Percentiles rank a stretch among this genome's conserved stretches.
These are phyloP conservation scores for Rubia peregrina DNA, from an alignment of 305 asterid genomes.

Conservation along the genomic window DNA sequence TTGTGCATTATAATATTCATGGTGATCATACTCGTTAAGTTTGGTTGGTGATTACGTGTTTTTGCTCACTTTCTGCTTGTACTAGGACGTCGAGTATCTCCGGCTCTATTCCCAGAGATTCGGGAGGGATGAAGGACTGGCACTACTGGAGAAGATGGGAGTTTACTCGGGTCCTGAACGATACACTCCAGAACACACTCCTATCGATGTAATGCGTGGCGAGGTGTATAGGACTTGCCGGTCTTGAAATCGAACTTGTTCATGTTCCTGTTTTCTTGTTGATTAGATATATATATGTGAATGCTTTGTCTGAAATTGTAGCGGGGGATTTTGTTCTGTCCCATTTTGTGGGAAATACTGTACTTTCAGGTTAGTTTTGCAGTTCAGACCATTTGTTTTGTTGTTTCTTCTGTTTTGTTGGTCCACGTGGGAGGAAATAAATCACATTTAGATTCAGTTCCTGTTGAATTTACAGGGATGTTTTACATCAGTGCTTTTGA, in stretches of 20 bases:
- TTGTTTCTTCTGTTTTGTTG: not conserved
- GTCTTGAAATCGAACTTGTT: slow-evolving; percentile 22
- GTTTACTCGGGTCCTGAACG: slow-evolving; percentile 83
- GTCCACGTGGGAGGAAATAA: not conserved
- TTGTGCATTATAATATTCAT: no score
- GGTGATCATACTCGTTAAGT: not conserved
- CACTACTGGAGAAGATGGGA: slow-evolving; percentile 75
- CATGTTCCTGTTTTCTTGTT: not conserved
- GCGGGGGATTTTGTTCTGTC: not conserved
- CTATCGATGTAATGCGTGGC: slow-evolving; percentile 79
- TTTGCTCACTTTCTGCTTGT: slow-evolving; percentile 12
- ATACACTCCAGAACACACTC: slow-evolving; percentile 79
- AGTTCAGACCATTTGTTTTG: not conserved
- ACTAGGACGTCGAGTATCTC: slow-evolving; percentile 83
- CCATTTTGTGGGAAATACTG: not conserved
- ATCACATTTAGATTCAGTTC: not conserved
- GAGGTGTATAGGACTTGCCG: slow-evolving; percentile 82
- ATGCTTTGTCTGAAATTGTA: not conserved
- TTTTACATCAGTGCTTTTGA: not conserved
- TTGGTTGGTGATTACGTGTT: slow-evolving; percentile 1
- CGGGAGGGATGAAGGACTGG: slow-evolving; percentile 81
- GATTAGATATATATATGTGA: no score
- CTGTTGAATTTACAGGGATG: not conserved
- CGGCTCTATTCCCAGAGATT: slow-evolving; percentile 74
- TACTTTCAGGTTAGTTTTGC: not conserved